Evolutionary conservation across 371 early-diverging fungal species (phyloP), one percentile per base, ranked within the genome.

Genomic region (Mortierella sp.): DNA sequence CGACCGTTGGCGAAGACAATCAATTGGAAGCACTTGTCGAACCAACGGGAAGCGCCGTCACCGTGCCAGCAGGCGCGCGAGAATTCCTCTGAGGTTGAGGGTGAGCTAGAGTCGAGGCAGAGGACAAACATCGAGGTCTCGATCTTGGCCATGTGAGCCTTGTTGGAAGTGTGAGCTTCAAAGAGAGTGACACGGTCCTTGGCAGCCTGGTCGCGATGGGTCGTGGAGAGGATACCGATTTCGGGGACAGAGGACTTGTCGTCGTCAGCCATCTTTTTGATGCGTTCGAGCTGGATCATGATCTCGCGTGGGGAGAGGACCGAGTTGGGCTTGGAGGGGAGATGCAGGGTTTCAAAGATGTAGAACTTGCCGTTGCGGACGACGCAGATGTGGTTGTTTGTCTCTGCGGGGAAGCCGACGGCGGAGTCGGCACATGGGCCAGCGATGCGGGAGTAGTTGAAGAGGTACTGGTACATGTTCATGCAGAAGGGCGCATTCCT

Each of bases 1-100:
- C 95, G 96, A 71, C 98, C 98, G 88, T 98, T 97, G 21, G 97
- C 97, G 89, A 94, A 96, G 51, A 97, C 95, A 82, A 98, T 95
- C 71, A 98, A 94, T 90, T 98, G 97, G 76, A 95, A 90, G 32
- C 96, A 92, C 89, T 97, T 98, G 91, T 98, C 98, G 87, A 95
- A 98, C 93, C 93, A 98, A 73, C 98, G 95, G 90, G 97, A 98
- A 73, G 93, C 92, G 29, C 97, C 98, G 80, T 97, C 95, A 48
- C 97, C 98, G 79, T 97, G 97, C 98, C 98, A 98, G 90, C 95
- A 96, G 32, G 93, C 93, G 71, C 95, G 94, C 29, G 91, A 91
- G 58, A 93, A 90, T 84, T 97, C 97, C 72, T 96, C 96, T 55
- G 94, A 92, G 54, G 97, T 96, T n/a, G 93, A 91, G 21, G 98